Evolutionary conservation across 345 rosid species (phyloP).

Genomic region (Toxicodendron radicans): DNA sequence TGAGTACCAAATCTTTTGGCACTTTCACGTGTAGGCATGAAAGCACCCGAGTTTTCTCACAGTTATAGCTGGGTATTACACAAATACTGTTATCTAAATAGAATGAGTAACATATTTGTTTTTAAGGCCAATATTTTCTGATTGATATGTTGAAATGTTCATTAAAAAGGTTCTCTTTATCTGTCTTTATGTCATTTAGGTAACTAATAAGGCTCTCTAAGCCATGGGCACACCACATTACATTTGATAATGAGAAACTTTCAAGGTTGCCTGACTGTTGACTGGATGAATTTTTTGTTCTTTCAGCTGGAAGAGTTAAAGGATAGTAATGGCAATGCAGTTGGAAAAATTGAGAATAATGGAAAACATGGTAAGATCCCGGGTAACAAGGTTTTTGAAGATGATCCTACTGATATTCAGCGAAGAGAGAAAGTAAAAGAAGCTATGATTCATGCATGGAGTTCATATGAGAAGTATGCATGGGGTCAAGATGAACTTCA

Average conservation of each 20-base stretch:
- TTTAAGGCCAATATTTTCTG: neutral
- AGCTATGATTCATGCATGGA: constrained; percentile 98
- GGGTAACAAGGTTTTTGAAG: constrained; percentile 30
- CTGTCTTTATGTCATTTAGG: neutral
- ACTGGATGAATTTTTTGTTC: constrained; percentile 11
- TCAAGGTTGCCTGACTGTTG: neutral
- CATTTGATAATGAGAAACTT: neutral
- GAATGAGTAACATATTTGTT: neutral
- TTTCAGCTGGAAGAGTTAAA: constrained; percentile 58
- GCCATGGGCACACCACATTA: neutral
- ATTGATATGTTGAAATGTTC: neutral
- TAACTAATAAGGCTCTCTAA: constrained; percentile 2
- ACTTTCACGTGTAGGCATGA: neutral
- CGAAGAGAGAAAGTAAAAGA: constrained; percentile 90
- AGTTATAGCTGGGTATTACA: neutral
- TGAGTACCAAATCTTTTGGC: neutral
- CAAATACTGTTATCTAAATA: neutral
- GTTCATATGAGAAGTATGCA: constrained; percentile 91
- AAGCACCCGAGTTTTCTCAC: neutral
- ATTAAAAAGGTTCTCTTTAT: neutral
- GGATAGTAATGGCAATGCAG: constrained; percentile 29
- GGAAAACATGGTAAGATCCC: constrained; percentile 20
- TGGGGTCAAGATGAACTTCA: constrained; percentile 98
- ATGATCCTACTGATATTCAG: constrained; percentile 60
- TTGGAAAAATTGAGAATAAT: constrained; percentile 21